These are phyloP conservation scores for Fusarium xylarioides DNA, from an alignment of 2,329 filamentous ascomycete genomes.

Conservation along the genomic window DNA sequence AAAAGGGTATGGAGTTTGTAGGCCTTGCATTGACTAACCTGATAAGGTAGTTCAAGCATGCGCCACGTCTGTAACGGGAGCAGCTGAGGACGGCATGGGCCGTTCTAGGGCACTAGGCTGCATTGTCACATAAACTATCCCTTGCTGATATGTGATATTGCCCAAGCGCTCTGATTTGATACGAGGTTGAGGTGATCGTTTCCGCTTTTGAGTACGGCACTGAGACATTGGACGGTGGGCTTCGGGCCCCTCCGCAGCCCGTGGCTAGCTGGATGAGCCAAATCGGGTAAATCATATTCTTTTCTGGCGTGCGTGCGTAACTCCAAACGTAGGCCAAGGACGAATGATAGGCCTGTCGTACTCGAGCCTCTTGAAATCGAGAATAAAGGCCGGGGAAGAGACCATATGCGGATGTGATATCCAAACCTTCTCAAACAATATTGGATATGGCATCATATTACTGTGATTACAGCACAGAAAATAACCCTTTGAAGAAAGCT, in stretches of 20 bases:
- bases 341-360: background rate
- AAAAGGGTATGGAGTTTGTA: fast-evolving
- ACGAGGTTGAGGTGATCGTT: background rate
- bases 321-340: background rate
- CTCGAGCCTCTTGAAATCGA: background rate
- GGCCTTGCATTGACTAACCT: background rate
- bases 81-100: background rate
- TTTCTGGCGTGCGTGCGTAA: background rate
- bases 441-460: background rate
- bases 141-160: background rate
- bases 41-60: fast-evolving
- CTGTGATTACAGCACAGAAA: background rate
- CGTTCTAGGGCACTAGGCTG: background rate
- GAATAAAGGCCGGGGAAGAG: background rate
- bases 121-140: background rate
- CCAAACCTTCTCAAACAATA: background rate
- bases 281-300: background rate
- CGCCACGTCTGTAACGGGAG: background rate
- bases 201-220: background rate
- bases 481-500: background rate
- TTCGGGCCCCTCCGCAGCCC: background rate
- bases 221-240: background rate
- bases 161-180: background rate
- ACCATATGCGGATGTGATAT: background rate
- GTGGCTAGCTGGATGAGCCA: background rate